Base-by-base conservation (phyloP, 169 alveolate genomes). In the Amoebophrya sp. region DNA sequence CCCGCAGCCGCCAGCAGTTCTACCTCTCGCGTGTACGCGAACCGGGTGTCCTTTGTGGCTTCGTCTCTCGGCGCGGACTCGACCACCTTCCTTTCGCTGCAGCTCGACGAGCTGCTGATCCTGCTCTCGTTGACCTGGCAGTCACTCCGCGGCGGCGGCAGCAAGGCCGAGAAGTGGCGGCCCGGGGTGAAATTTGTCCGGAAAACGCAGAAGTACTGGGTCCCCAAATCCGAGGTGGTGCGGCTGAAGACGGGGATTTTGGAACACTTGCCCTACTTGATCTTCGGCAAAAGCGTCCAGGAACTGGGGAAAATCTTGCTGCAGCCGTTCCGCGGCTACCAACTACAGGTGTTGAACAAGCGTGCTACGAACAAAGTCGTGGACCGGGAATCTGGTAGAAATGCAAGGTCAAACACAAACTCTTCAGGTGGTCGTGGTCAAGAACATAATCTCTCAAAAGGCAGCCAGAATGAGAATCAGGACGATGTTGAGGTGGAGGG, bases 151-250 rank as follows among this genome's bases (percentile, higher is more conserved):
- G 83, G 83, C 29, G 83, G 83, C 83, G 29, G 39, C 35, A n/a
- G 39, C 1, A 0, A 25, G 35, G 83, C 2, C 83, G 32, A 66
- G 83, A 2, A 12, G 83, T 95, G 96, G 96, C 89, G 90, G 32
- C 95, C 95, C 23, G 95, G 95, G 0, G 95, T 93, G 18, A 95
- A 94, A 14, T 95, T 95, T 55, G 93, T 93, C 54, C 90, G 96
- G 41, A 93, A 92, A 3, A 94, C 96, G 29, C 92, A 94, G 0
- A 95, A 95, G 89, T 95, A 94, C 92, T 93, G 95, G 93, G 94
- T 95, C 18, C 95, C 93, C 88, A 93, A 94, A 47, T 93, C 92
- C 77, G 94, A 94, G 89, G 95, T 95, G 35, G 95, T 95, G 0
- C 93, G 94, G 41, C 94, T 95, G n/a, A 95, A 95, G 77, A 95